Percentiles rank a stretch among this genome's conserved stretches.
phyloP scores from a whole-genome alignment of 2,329 filamentous ascomycete species.

The Eutypa lata region DNA sequence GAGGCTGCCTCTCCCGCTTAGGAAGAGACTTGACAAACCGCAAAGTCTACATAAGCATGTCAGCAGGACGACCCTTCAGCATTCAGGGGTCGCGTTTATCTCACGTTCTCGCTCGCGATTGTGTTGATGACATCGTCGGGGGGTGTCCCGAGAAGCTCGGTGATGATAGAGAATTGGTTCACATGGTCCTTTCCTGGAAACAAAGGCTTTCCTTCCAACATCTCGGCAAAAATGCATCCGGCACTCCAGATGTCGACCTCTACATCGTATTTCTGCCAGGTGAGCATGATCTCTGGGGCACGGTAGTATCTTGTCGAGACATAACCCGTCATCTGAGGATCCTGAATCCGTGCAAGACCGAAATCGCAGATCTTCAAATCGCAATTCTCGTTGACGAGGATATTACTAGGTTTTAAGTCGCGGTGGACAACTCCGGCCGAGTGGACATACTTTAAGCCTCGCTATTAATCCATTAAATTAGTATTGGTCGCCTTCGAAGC shows the following conservation, averaged over 20 bases:
- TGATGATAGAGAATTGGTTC: conserved; percentile 99
- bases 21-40: conserved; percentile 97
- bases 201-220: conserved; percentile 96
- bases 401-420: conserved; percentile 97
- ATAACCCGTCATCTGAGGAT: conserved; percentile 99
- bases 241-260: conserved; percentile 99
- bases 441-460: conserved; percentile 97
- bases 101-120: conserved; percentile 95
- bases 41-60: conserved; percentile 61
- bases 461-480: conserved; percentile 47
- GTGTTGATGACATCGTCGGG: conserved; percentile 98
- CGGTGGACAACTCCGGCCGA: conserved; percentile 97
- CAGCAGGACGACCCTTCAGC: conserved; percentile 12
- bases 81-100: conserved; percentile 25
- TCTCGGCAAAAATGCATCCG: conserved; percentile 98
- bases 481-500: not conserved
- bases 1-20: conserved; percentile 85
- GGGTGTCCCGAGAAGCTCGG: conserved; percentile 90
- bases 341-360: conserved; percentile 93
- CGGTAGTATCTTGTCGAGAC: conserved; percentile 98
- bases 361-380: conserved; percentile 99
- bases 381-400: conserved; percentile 99
- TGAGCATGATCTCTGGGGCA: conserved; percentile 99
- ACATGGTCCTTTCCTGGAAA: conserved; percentile 99
- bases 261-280: conserved; percentile 99